phyloP scores from a whole-genome alignment of 345 rosid species.

The Eucalyptus erythrocorys region DNA sequence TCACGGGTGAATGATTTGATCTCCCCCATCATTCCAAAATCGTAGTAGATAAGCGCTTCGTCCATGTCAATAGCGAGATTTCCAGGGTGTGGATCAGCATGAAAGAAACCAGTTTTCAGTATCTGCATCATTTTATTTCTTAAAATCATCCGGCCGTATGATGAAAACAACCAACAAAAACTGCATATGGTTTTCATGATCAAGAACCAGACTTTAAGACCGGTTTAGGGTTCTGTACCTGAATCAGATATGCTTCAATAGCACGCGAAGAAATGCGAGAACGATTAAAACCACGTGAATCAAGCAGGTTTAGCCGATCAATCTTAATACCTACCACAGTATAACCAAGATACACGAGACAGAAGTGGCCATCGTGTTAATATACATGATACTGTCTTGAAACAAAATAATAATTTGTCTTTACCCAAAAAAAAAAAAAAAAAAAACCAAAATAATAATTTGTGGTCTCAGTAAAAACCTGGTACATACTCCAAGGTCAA shows the following conservation, averaged over 20 bases:
- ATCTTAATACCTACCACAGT: constrained; percentile 67
- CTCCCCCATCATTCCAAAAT: constrained; percentile 99
- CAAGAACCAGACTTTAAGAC: background rate
- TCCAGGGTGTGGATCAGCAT: constrained; percentile 99
- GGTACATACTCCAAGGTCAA: constrained; percentile 97
- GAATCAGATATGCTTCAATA: constrained; percentile 88
- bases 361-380: background rate
- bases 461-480: constrained; percentile 37
- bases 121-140: constrained; percentile 27
- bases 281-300: constrained; percentile 50
- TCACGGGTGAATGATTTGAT: constrained; percentile 81
- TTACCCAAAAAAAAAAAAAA: too few species aligned
- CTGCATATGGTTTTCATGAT: background rate
- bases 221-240: constrained; percentile 24
- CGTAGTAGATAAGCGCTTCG: constrained; percentile 81
- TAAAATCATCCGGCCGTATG: background rate
- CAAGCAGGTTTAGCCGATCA: constrained; percentile 42
- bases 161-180: background rate
- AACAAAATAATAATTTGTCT: background rate
- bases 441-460: background rate
- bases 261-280: constrained; percentile 80
- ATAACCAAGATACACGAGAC: background rate
- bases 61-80: constrained; percentile 87
- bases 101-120: constrained; percentile 91
- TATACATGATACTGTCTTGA: background rate